A percentile compares a stretch with the other conserved stretches of the same genome.
Conservation (phyloP, 2,329 filamentous ascomycete genomes). For the Sporothrix brasiliensis region DNA sequence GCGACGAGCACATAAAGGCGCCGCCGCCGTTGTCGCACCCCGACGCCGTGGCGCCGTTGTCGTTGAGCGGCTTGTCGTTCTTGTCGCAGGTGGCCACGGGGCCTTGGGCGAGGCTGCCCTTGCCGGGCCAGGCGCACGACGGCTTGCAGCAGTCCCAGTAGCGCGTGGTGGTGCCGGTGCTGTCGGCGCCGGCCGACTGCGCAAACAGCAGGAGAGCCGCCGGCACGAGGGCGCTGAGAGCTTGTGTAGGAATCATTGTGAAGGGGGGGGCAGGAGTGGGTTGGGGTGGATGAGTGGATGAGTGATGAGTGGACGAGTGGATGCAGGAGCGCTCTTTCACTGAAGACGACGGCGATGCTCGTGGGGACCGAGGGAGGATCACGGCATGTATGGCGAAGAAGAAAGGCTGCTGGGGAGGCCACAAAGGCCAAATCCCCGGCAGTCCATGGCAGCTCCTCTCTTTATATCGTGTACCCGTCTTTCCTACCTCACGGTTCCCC, state of each 20-base stretch:
- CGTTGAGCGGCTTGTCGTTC: slow-evolving; percentile 53
- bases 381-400: neutral
- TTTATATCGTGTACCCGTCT: slow-evolving; percentile 1
- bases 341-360: slow-evolving; percentile 1
- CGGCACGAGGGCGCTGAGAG: slow-evolving; percentile 24
- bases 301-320: too few species aligned
- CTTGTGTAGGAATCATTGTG: slow-evolving; percentile 27
- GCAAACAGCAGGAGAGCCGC: slow-evolving; percentile 20
- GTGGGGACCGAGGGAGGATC: too few species aligned
- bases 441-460: neutral
- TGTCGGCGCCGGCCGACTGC: slow-evolving; percentile 23
- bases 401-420: neutral
- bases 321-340: neutral
- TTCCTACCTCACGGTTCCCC: neutral
- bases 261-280: neutral
- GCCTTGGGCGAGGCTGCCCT: slow-evolving; percentile 45
- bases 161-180: slow-evolving; percentile 35
- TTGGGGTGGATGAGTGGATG: too few species aligned
- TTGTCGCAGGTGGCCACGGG: slow-evolving; percentile 54
- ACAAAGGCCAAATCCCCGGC: neutral
- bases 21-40: slow-evolving; percentile 50
- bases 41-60: slow-evolving; percentile 43
- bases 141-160: slow-evolving; percentile 70
- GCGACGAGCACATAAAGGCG: slow-evolving; percentile 58
- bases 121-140: slow-evolving; percentile 58